These are phyloP conservation scores for Ruellia speciosa DNA, from an alignment of 305 asterid species.

Conservation along the genomic window DNA sequence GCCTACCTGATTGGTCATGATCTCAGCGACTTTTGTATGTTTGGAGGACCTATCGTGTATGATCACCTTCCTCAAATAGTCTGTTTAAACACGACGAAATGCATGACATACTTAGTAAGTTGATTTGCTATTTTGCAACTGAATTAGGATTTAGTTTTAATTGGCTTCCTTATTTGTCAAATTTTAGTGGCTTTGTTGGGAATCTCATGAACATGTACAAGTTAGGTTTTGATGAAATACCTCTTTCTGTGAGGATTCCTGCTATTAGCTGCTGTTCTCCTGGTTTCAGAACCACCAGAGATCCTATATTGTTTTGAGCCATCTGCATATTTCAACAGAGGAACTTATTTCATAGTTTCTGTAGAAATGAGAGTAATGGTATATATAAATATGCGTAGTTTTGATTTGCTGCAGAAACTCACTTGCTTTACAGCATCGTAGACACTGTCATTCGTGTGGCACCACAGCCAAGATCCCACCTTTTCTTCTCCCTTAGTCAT, in stretches of 20 bases:
- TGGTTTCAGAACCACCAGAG: slow-evolving; percentile 67
- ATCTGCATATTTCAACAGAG: slow-evolving; percentile 34
- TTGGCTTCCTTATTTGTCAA: background rate
- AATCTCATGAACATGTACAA: background rate
- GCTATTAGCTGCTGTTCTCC: slow-evolving; percentile 57
- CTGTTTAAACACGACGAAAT: slow-evolving; percentile 29
- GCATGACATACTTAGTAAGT: background rate
- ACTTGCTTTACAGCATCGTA: slow-evolving; percentile 68
- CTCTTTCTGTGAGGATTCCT: slow-evolving; percentile 74
- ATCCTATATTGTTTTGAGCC: slow-evolving; percentile 72
- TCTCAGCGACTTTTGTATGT: slow-evolving; percentile 61
- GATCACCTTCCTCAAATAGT: slow-evolving; percentile 54
- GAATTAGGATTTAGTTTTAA: background rate
- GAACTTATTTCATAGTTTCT: slow-evolving; percentile 7
- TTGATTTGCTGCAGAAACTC: slow-evolving; percentile 17
- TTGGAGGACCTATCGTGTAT: slow-evolving; percentile 55
- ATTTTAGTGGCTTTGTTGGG: background rate
- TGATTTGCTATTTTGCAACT: too few relatives aligned
- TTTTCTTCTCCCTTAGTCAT: slow-evolving; percentile 52
- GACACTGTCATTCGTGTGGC: slow-evolving; percentile 47
- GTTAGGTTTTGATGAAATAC: slow-evolving; percentile 22
- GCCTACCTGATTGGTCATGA: slow-evolving; percentile 63
- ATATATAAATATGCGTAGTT: background rate
- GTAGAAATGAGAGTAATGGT: background rate
- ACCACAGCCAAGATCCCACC: slow-evolving; percentile 63